phyloP scores from a whole-genome alignment of 495 filamentous ascomycete genomes.

The Neurospora sp. region DNA sequence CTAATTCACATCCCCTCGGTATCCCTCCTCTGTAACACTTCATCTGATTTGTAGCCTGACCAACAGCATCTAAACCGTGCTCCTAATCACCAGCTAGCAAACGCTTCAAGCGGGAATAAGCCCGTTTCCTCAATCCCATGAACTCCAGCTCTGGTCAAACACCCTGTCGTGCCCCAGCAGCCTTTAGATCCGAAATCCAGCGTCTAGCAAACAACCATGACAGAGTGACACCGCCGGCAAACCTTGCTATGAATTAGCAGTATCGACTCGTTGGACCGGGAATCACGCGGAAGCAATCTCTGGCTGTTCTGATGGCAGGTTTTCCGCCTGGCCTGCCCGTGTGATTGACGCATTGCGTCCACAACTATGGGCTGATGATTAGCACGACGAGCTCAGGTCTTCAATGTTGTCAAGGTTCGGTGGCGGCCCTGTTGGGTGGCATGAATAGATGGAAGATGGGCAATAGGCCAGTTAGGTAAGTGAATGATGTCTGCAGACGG shows the following conservation, averaged over 20 bases:
- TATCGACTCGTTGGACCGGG: neutral
- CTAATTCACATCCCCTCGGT: neutral
- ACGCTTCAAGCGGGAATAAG: neutral
- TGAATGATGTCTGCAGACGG: neutral
- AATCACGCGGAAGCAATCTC: neutral
- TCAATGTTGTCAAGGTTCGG: neutral
- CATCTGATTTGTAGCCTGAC: neutral
- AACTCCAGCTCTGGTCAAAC: neutral
- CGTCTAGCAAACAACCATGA: neutral
- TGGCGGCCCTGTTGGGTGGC: neutral
- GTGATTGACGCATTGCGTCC: neutral
- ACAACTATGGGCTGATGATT: neutral
- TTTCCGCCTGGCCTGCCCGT: neutral
- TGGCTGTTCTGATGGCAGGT: neutral
- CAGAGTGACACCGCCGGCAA: neutral
- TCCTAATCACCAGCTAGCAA: neutral
- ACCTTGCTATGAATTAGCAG: neutral
- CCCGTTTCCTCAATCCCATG: neutral
- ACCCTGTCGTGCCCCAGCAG: neutral
- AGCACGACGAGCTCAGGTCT: neutral
- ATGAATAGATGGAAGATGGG: neutral
- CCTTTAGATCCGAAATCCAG: neutral
- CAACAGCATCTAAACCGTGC: neutral
- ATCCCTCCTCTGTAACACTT: neutral
- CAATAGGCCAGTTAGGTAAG: neutral